These are phyloP conservation scores for Adiantum capillusveneris DNA, from an alignment of 75 land plant species.

Conservation along the genomic window DNA sequence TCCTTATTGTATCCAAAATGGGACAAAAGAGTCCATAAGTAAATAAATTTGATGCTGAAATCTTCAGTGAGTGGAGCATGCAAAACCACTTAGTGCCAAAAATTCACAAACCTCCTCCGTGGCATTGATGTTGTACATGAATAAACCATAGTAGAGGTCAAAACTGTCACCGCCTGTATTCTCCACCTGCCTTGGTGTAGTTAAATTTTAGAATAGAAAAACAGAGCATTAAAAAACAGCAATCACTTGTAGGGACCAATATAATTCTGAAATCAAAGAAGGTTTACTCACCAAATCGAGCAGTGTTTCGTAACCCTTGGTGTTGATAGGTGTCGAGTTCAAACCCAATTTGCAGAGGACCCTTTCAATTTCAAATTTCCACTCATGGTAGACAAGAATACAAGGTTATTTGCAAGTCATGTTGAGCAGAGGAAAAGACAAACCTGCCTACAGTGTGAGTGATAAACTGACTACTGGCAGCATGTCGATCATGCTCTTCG, in stretches of 20 bases:
- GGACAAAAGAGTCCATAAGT: too few relatives aligned
- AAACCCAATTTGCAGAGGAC: slow-evolving; percentile 45
- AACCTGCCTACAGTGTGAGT: slow-evolving; percentile 62
- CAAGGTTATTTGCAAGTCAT: too few relatives aligned
- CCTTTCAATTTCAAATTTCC: slow-evolving; percentile 8
- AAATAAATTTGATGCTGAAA: too few relatives aligned
- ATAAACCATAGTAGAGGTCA: slow-evolving; percentile 84
- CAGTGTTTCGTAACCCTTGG: slow-evolving; percentile 78
- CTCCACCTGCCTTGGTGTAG: slow-evolving; percentile 38
- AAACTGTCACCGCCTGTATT: slow-evolving; percentile 76
- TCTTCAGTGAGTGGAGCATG: too few relatives aligned
- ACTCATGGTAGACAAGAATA: too few relatives aligned
- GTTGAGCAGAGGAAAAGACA: neutral
- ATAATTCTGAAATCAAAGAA: neutral
- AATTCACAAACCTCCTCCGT: slow-evolving; percentile 50
- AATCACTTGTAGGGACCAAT: too few relatives aligned
- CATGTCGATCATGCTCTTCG: slow-evolving; percentile 58
- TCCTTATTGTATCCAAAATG: too few relatives aligned
- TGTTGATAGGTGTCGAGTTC: slow-evolving; percentile 65
- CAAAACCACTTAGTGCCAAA: too few relatives aligned
- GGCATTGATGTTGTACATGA: slow-evolving; percentile 81
- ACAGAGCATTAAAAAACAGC: too few relatives aligned
- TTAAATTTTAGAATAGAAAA: neutral
- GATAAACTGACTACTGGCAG: slow-evolving; percentile 67
- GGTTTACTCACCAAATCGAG: slow-evolving; percentile 42